Conservation (phyloP, 768 basidiomycete species). For the Lactifluus hygrophoroides region DNA sequence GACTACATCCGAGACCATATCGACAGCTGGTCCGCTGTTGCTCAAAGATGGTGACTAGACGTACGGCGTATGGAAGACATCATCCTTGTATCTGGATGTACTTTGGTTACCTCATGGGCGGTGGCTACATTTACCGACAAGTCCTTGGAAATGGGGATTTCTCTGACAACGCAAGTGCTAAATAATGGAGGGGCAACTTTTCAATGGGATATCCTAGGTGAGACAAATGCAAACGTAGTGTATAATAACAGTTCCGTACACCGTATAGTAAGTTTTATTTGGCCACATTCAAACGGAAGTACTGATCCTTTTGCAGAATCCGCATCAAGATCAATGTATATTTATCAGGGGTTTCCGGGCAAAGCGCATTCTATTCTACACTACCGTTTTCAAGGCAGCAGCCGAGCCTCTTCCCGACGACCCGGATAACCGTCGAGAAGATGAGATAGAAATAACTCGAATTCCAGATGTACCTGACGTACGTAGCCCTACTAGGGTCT, state of each 20-base stretch:
- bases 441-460: background rate
- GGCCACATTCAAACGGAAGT: background rate
- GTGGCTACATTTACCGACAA: background rate
- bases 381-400: background rate
- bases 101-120: slow-evolving; percentile 2
- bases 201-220: background rate
- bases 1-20: background rate
- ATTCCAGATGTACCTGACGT: background rate
- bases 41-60: background rate
- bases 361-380: background rate
- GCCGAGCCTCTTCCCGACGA: background rate
- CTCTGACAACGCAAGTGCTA: background rate
- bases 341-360: slow-evolving; percentile 8
- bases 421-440: background rate
- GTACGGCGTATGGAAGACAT: slow-evolving; percentile 8
- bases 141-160: background rate
- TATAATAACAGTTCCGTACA: background rate
- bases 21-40: background rate
- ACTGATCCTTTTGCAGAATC: no score
- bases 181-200: background rate
- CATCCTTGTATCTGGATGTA: slow-evolving; percentile 7
- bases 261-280: background rate
- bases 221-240: background rate
- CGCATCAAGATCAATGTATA: background rate
- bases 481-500: background rate